These are phyloP conservation scores for Sinapis alba DNA, from an alignment of 441 rosid genomes.

Conservation along the genomic window DNA sequence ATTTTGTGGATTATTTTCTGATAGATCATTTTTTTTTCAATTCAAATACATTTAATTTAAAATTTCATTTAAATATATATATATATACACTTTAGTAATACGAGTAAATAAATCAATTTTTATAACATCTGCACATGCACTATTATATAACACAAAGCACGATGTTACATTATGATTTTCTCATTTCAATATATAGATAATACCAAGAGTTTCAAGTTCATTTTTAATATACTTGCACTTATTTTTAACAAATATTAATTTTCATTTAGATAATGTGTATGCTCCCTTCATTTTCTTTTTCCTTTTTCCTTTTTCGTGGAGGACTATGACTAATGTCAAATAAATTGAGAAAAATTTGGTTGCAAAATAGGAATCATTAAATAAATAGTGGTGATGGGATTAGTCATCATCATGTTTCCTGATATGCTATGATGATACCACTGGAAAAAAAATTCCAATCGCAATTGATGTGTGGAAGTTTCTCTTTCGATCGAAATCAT, in stretches of 20 bases:
- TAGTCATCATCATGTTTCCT: slow-evolving; percentile 38
- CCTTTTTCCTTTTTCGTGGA: slow-evolving; percentile 17
- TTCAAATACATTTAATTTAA: too few species aligned
- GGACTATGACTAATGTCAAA: slow-evolving; percentile 29
- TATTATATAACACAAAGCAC: too few species aligned
- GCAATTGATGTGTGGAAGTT: slow-evolving; percentile 41
- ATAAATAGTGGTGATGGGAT: slow-evolving; percentile 33
- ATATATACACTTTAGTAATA: too few species aligned
- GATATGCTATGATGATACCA: slow-evolving; percentile 38
- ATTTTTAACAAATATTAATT: neutral
- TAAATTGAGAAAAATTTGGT: slow-evolving; percentile 14
- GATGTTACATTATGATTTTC: too few species aligned
- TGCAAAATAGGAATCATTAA: slow-evolving; percentile 23
- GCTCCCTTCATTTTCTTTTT: neutral
- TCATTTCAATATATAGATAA: neutral
- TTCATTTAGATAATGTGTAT: slow-evolving; percentile 12
- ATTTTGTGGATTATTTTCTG: too few species aligned
- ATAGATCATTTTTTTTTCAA: too few species aligned
- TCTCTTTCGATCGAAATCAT: slow-evolving; percentile 48
- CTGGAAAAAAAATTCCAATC: slow-evolving; percentile 40
- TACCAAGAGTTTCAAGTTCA: neutral
- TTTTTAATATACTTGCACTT: neutral
- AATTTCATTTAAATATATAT: too few species aligned
- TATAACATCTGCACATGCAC: too few species aligned
- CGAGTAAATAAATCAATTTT: too few species aligned